Evolutionary conservation across 345 rosid genomes (phyloP), one percentile per base, ranked within the genome.

Genomic region (Carallia pectinifolia): DNA sequence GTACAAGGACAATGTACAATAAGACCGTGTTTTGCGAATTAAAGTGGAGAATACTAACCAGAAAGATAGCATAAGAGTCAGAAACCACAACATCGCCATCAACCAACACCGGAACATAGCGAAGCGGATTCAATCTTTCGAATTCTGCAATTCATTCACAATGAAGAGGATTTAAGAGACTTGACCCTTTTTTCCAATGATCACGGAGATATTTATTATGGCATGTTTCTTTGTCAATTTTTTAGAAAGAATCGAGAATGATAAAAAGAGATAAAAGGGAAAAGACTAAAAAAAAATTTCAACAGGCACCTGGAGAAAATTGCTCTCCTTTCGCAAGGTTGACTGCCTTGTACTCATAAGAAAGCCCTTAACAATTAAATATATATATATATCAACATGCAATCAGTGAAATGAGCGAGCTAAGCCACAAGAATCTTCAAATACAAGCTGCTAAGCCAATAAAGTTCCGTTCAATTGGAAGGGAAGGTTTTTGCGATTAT

Each of bases 71-170:
- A 71, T 44, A 84, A 38, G 90, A 86, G 52, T 84, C 90, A 5
- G 90, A 81, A 62, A 84, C 73, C 55, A 79, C n/a, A 59, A 79
- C 68, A 67, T 82, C 88, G 1, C 86, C 90, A 47, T 86, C 85
- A 36, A 81, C 85, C 70, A 83, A 71, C 50, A 71, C 87, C 0
- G 89, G 87, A 70, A 80, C 84, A 55, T 60, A 83, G 52, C 58
- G 76, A 33, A 83, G 85, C 53, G 89, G 85, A 67, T 83, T 86
- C 36, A 86, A 7, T 64, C 62, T 65, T 54, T 84, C 85, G 69
- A 82, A 84, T 69, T 84, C 88, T 84, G 84, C 65, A 75, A 73
- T 48, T 39, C 58, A 69, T 4, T 65, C 48, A 73, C 5, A 73
- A 47, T 5, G 30, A n/a, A 54, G 30, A 54, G 27, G 50, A 44